Evolutionary conservation across 768 basidiomycete species (phyloP), one percentile per base, ranked within the genome.

Genomic region (Suillus discolor): DNA sequence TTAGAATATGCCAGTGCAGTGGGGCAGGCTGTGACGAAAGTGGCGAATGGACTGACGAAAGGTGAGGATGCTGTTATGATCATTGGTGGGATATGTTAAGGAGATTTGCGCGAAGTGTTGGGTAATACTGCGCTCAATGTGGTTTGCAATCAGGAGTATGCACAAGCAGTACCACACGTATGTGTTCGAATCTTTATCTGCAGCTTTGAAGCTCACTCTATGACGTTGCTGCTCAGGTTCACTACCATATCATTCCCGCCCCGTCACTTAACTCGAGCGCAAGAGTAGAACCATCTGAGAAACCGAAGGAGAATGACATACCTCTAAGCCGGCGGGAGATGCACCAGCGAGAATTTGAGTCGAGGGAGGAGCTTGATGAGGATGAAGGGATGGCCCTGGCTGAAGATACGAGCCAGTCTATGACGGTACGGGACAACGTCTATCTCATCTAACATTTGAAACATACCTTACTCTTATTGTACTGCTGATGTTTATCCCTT

Each of bases 61-160:
- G 90, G 90, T 89, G 66, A 47, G 79, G 68, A 9, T 20, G 8
- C 39, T n/a, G 41, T 45, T 51, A 31, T n/a, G n/a, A 62, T 60
- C 6, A 3, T 39, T 41, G 6, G 28, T 59, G 18, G 42, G 9
- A 45, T 15, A 38, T 34, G 23, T 47, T 66, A 44, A 64, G 23
- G 38, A 36, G 5, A 45, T 25, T 18, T 16, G 6, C 53, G 3
- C 15, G 6, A 44, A 70, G 66, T 65, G 25, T 23, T 90, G 31
- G 80, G 84, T 13, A 88, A 91, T 68, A 89, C 88, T 18, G 89
- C 81, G 8, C 79, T 92, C 57, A 92, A 92, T 71, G 85, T 92
- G 7, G 90, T 92, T 5, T 91, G 90, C 70, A 92, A 92, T 72
- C 90, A 92, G 71, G 90, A 91, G 74, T 92, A 92, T 69, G 91